Base-by-base conservation (phyloP, 2,329 filamentous ascomycete species). In the Penicillium sp. region DNA sequence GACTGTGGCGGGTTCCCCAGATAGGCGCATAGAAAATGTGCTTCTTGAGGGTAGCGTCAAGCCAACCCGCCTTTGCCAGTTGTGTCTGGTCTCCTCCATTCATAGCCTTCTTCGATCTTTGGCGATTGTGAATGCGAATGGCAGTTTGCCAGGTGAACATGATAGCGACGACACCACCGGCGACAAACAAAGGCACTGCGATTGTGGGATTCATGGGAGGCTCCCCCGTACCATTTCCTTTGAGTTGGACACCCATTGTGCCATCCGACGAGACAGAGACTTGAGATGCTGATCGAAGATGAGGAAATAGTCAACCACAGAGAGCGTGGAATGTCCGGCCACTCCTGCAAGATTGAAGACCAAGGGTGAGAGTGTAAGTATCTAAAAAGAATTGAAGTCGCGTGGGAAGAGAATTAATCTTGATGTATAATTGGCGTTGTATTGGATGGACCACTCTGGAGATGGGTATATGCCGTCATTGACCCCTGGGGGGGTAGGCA, bases 1-100 rank as follows among this genome's bases (percentile, higher is more conserved):
- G 79, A 65, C 92, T 92, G 74, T 92, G 90, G 59, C 89, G 83
- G 65, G 86, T 86, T 53, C 81, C 81, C 67, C 85, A 81, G 13
- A 93, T 74, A 8, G 90, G 90, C 1, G 90, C 87, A 67, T 77
- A 77, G 14, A 77, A 59, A 4, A 78, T 13, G 57, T 77, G 63
- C 54, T 70, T 75, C 58, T 78, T 77, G 16, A 76, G 48, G 43
- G 48, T 56, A 24, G 66, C 59, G 8, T 56, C 61, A 1, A 62
- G 3, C 0, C 45, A 9, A 48, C 47, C 60, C 16, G 57, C 60
- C 13, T 43, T 54, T 1, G 61, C 51, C 4, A 65, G 61, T 29
- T 47, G 55, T 5, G 42, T 56, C 47, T 72, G 69, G 18, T 67
- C 58, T 8, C 63, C 55, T 14, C 48, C 55, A 36, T 54, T 51